phyloP scores from a whole-genome alignment of 768 basidiomycete genomes.

The Mycena albidolilacea region DNA sequence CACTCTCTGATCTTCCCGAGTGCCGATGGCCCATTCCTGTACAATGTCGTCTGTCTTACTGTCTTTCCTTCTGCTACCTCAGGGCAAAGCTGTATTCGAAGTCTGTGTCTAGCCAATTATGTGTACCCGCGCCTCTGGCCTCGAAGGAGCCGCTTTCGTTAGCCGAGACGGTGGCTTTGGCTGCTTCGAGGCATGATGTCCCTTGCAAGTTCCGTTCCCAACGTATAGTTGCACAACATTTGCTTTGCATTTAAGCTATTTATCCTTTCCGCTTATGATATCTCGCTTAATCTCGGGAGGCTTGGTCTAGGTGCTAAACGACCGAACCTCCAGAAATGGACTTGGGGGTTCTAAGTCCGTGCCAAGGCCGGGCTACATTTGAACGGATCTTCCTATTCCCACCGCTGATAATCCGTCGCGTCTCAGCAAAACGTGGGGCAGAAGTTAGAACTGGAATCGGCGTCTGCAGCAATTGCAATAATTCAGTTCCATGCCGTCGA shows the following conservation, averaged over 20 bases:
- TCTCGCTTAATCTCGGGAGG: conserved; percentile 8
- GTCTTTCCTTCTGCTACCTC: background rate
- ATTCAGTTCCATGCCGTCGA: too few relatives aligned
- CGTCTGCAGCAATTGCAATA: too few relatives aligned
- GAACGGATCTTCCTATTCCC: background rate
- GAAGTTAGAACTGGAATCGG: too few relatives aligned
- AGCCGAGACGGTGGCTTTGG: background rate
- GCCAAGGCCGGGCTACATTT: background rate
- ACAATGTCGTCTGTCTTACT: background rate
- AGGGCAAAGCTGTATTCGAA: background rate
- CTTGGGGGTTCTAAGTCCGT: background rate
- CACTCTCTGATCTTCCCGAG: conserved; percentile 48
- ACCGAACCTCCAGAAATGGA: too few relatives aligned
- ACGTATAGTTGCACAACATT: conserved; percentile 4
- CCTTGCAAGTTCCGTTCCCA: conserved; percentile 24
- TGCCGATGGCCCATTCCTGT: background rate
- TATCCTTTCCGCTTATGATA: conserved; percentile 20
- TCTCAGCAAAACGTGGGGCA: too few relatives aligned
- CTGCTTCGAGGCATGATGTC: background rate
- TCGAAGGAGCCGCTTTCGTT: conserved; percentile 1
- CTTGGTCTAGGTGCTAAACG: background rate
- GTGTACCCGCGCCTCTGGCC: background rate
- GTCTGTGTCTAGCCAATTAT: conserved; percentile 10
- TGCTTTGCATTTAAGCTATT: conserved; percentile 1
- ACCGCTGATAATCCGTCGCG: background rate